Conservation (phyloP, 306 rosid species). For the Carpinus viminea region DNA sequence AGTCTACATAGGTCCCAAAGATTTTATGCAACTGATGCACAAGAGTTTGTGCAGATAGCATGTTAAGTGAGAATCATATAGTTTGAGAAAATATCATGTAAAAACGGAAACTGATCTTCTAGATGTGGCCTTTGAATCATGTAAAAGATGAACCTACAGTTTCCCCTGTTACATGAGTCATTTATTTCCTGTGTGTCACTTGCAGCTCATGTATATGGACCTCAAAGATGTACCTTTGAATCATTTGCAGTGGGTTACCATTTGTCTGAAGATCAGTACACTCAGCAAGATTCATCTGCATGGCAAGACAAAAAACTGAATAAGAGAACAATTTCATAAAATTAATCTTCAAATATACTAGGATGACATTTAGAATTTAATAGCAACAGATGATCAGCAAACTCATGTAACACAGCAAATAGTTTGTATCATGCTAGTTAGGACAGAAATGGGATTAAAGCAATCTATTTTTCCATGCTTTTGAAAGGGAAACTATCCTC, state of each 20-base stretch:
- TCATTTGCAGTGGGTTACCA: conserved; percentile 13
- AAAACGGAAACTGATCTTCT: background rate
- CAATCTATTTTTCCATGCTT: background rate
- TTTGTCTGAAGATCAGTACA: background rate
- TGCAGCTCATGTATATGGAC: background rate
- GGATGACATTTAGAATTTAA: background rate
- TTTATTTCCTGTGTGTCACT: conserved; percentile 1
- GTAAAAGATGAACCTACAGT: background rate
- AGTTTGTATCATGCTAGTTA: background rate
- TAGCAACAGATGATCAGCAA: no score
- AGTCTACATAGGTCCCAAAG: background rate
- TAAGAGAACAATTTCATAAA: background rate
- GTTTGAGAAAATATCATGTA: background rate
- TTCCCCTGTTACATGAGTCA: background rate
- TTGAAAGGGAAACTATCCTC: background rate
- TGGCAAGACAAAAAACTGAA: background rate
- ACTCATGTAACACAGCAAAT: background rate
- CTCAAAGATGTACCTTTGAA: conserved; percentile 21
- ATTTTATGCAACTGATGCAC: background rate
- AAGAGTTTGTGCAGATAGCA: background rate
- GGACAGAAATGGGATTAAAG: background rate
- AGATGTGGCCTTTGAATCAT: background rate
- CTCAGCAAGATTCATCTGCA: background rate
- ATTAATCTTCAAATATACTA: no score
- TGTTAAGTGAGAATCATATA: background rate